Base-by-base conservation (phyloP, 2,329 filamentous ascomycete species). In the Xylaria sp. region DNA sequence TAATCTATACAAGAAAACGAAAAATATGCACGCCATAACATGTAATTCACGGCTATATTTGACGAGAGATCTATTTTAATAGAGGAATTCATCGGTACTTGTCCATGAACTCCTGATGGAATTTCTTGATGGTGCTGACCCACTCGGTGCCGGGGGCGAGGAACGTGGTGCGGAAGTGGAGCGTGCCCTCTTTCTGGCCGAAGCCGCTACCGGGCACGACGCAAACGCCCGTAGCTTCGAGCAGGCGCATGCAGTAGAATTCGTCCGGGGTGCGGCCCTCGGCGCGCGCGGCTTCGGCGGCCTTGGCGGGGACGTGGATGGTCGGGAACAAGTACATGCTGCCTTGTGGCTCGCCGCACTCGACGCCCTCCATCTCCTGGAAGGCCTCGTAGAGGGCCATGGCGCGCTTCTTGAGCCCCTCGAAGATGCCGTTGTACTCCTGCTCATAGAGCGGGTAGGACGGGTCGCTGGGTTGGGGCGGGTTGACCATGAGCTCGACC, bases 241-340 rank as follows among this genome's bases (percentile, higher is more conserved):
- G 91, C 76, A 99, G 85, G 70, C 90, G 88, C 84, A 97, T 88
- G 83, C 92, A 94, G 86, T 99, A 99, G 84, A 97, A 97, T 81
- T 98, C 95, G 77, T 99, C 96, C 1, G 95, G 83, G 13, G 86
- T 84, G 77, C 92, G 92, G 75, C 89, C 90, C 79, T 94, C 92
- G 70, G 90, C 83, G 77, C 85, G 81, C 42, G 96, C 96, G 18
- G 92, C 93, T 72, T 91, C 90, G 70, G 91, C 82, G 48, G 94
- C 96, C 82, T 93, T 93, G 27, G 82, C 75, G 1, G 96, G 89
- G 27, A 99, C 85, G 40, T 85, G 89, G 82, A 99, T 97, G 75
- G 93, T 96, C 27, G 96, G 96, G 89, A 98, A 99, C 77, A 99
- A 92, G 84, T 99, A 99, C 96, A 99, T 99, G 79, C 92, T 91